Base-by-base conservation (phyloP, 1,284 basidiomycete genomes). In the Austroboletus niveus region DNA sequence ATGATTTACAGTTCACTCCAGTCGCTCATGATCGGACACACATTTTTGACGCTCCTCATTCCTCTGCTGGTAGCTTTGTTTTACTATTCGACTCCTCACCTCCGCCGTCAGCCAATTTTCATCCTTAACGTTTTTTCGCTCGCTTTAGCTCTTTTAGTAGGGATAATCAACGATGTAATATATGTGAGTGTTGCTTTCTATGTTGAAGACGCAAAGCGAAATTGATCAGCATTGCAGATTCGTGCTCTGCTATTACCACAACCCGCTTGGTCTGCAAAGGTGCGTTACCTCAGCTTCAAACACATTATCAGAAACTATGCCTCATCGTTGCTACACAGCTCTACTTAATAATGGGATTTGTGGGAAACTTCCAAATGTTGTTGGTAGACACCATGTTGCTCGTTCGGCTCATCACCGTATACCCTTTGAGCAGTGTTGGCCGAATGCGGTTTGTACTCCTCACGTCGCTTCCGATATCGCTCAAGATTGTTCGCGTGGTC, bases 21-120 rank as follows among this genome's bases (percentile, higher is more conserved):
- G 8, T 17, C 51, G 1, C 34, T 60, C 22, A 45, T 64, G 39
- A 47, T 61, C 12, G 57, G 49, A 10, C 62, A 61, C 22, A 53
- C 60, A 14, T 57, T 55, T 42, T 35, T 58, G 7, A 34, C 44
- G 17, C 53, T 63, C 40, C 52, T 64, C 7, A 6, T 65, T 2
- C 62, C 63, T 20, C 56, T 63, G 9, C 27, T 63, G 8, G 36
- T 51, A 20, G 53, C 57, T 34, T 34, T 66, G 15, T 57, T 67
- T 46, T 56, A 58, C n/a, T 57, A 64, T 27, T 69, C 66, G 15
- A 69, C 60, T 20, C 48, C 57, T 8, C 32, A 45, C 27, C 44
- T 51, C 17, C 56, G 64, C 3, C 53, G 59, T 20, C 51, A 47
- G 9, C 63, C 59, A 7, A 67, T 65, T 24, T 66, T 68, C 24